Evolutionary conservation across 306 rosid species (phyloP), one percentile per base, ranked within the genome.

Genomic region (Abrus pulchellus): DNA sequence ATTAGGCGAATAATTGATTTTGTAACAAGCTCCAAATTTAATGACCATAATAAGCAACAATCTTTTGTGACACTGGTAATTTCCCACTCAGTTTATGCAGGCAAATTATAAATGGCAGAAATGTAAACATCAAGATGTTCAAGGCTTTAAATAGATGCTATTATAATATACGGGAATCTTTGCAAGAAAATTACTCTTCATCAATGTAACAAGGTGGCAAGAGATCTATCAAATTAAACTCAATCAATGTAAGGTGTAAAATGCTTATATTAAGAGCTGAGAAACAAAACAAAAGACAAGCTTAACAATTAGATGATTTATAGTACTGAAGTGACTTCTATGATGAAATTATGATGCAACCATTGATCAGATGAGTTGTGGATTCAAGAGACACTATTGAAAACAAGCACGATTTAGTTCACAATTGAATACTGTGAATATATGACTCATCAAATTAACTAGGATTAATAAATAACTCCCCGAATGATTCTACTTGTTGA

Each of bases 321-420:
- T 66, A 55, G 71, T 28, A 76, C 49, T 27, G 29, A 73, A 33
- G 47, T 73, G 66, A 73, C 74, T 40, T 71, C 67, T 63, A 29
- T 29, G 34, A 43, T 62, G 74, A 74, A 54, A 54, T 54, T 34
- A 36, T 5, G 11, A 53, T 10, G 20, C 62, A 74, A 47, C 30
- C 53, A 74, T 55, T 56, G 41, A n/a, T 48, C 56, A 66, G 27
- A 30, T 40, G 45, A 53, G 14, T 64, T 14, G 50, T 60, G 84
- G 49, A 72, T 64, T 41, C 80, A 44, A 72, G 48, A 41, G 54
- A 61, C n/a, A 59, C 33, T 34, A 6, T 60, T n/a, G 8, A 57
- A 20, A 43, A 73, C 48, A 70, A 20, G 65, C 34, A 55, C 36
- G 20, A 60, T 50, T 9, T 13, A 45, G 47, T 59, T 41, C 4